phyloP scores from a whole-genome alignment of 2,329 filamentous ascomycete genomes.

The Herpomyces periplanetae region DNA sequence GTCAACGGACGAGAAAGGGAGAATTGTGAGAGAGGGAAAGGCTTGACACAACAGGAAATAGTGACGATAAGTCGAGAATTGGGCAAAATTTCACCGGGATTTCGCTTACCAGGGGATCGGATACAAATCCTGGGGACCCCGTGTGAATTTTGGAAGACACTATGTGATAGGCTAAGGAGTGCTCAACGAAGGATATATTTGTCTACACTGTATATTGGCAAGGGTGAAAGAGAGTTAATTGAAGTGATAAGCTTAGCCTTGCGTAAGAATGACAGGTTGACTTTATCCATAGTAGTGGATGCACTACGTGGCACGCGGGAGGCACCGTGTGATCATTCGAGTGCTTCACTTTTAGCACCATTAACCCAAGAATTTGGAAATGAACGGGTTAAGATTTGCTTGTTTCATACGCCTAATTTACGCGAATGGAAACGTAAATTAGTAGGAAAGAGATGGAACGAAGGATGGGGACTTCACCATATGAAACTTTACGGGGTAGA shows the following conservation, averaged over 20 bases:
- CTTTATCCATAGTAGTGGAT: slow-evolving; percentile 63
- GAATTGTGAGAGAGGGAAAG: no score
- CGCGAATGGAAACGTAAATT: slow-evolving; percentile 48
- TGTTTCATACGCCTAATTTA: slow-evolving; percentile 92
- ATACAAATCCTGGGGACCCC: slow-evolving; percentile 43
- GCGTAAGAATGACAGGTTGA: slow-evolving; percentile 27
- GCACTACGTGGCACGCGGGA: slow-evolving; percentile 66
- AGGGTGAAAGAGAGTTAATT: slow-evolving; percentile 65
- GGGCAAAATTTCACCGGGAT: slow-evolving; percentile 59
- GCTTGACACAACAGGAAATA: slow-evolving; percentile 10
- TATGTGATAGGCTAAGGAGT: slow-evolving; percentile 41
- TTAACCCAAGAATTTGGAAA: slow-evolving; percentile 49
- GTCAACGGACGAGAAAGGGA: no score
- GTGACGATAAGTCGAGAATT: slow-evolving; percentile 35
- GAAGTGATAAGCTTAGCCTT: slow-evolving; percentile 35
- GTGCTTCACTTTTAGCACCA: slow-evolving; percentile 48
- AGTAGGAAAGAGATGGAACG: slow-evolving; percentile 64
- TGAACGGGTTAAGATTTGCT: slow-evolving; percentile 54
- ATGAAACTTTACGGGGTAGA: slow-evolving; percentile 96
- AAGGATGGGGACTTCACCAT: slow-evolving; percentile 89
- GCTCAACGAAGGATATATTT: slow-evolving; percentile 50
- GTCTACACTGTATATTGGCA: slow-evolving; percentile 87
- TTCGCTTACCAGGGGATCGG: slow-evolving; percentile 41
- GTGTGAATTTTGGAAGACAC: slow-evolving; percentile 50
- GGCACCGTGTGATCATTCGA: slow-evolving; percentile 42